Evolutionary conservation across 495 filamentous ascomycete genomes (phyloP).

Genomic region (Aspergillus coremiiformis): DNA sequence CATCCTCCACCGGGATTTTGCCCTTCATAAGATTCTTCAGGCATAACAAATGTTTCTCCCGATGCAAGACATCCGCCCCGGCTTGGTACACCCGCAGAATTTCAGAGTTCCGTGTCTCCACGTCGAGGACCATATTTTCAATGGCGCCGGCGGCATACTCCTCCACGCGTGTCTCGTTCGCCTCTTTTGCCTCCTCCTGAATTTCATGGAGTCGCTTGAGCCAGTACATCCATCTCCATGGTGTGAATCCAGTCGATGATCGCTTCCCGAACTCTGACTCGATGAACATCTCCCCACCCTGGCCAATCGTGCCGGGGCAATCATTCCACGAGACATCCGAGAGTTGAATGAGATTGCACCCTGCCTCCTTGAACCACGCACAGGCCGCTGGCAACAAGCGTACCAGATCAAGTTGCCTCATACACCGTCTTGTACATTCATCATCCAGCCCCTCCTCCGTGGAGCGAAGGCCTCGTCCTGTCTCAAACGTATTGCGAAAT

Average conservation of each 20-base stretch:
- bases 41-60: no score
- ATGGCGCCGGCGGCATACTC: no score
- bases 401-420: neutral
- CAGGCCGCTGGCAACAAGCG: conserved; percentile 1
- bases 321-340: conserved; percentile 6
- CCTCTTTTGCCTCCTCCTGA: neutral
- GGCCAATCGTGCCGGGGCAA: neutral
- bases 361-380: conserved; percentile 1
- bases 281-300: neutral
- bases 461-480: neutral
- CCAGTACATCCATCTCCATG: conserved; percentile 9
- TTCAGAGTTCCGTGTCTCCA: no score
- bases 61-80: no score
- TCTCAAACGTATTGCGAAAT: conserved; percentile 3
- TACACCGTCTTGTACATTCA: neutral
- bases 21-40: no score
- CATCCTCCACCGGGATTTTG: no score
- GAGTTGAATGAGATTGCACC: conserved; percentile 1
- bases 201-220: conserved; percentile 8
- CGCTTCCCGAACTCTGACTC: conserved; percentile 3
- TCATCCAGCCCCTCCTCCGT: neutral
- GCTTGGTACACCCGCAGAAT: no score
- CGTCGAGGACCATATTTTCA: no score
- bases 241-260: conserved; percentile 2
- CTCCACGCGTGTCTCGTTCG: no score